Conservation (phyloP, 345 rosid species). For the Triadica sebifera region DNA sequence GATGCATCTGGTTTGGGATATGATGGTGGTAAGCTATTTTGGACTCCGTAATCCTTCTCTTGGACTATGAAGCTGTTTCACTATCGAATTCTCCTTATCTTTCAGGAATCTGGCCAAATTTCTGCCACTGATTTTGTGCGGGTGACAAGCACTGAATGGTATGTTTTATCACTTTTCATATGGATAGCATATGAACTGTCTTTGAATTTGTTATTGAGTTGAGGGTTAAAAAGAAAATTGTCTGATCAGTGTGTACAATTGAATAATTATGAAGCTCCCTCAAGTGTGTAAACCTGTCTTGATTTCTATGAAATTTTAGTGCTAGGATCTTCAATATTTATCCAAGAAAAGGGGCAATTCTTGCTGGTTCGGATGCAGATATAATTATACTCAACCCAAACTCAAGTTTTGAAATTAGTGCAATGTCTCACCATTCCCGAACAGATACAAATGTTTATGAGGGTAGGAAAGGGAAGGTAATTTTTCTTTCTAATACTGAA, state of each 20-base stretch:
- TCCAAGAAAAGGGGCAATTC: constrained; percentile 93
- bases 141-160: constrained; percentile 82
- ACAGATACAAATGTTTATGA: constrained; percentile 85
- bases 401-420: constrained; percentile 66
- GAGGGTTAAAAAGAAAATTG: not conserved
- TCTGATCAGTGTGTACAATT: not conserved
- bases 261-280: not conserved
- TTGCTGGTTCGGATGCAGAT: constrained; percentile 95
- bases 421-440: constrained; percentile 79
- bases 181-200: not conserved
- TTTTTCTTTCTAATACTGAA: not conserved
- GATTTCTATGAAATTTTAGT: constrained; percentile 31
- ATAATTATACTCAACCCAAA: constrained; percentile 86
- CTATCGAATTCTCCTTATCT: constrained; percentile 7
- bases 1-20: constrained; percentile 96
- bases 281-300: not conserved
- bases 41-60: not conserved
- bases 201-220: not conserved
- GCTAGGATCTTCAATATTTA: constrained; percentile 89
- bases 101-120: constrained; percentile 75
- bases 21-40: constrained; percentile 78
- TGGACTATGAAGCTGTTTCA: not conserved
- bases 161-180: constrained; percentile 19
- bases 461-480: constrained; percentile 79
- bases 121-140: constrained; percentile 68